Evolutionary conservation across 108 stramenopile species (phyloP).

Genomic region (Bacterosira constricta): DNA sequence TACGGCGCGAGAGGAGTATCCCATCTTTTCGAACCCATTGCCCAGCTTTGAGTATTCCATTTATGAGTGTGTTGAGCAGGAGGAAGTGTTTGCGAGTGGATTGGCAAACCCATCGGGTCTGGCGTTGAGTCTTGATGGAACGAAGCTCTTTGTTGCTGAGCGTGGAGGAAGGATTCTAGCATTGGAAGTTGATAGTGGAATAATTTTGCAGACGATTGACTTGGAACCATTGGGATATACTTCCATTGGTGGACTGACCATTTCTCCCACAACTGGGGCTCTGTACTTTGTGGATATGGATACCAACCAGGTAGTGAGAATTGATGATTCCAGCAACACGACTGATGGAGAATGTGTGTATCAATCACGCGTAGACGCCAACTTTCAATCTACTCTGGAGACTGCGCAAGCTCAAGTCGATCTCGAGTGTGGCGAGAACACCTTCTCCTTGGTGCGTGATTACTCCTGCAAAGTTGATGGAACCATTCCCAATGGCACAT

Average conservation of each 20-base stretch:
- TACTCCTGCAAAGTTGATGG: conserved; percentile 34
- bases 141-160: conserved; percentile 47
- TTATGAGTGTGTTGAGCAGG: conserved; percentile 51
- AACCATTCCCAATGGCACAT: conserved; percentile 30
- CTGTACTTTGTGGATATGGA: conserved; percentile 48
- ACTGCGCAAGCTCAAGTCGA: neutral
- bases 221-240: conserved; percentile 20
- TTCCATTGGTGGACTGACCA: conserved; percentile 44
- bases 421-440: neutral
- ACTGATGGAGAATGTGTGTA: conserved; percentile 15
- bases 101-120: conserved; percentile 45
- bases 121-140: conserved; percentile 38
- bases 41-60: conserved; percentile 58
- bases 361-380: conserved; percentile 11
- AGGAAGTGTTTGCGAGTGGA: conserved; percentile 23
- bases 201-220: conserved; percentile 27
- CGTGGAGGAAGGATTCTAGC: conserved; percentile 42
- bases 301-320: conserved; percentile 32
- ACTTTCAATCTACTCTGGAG: neutral
- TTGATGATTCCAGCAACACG: conserved; percentile 12
- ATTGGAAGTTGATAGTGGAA: conserved; percentile 41
- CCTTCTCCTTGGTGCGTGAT: conserved; percentile 18
- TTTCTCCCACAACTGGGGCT: conserved; percentile 23
- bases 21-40: conserved; percentile 43
- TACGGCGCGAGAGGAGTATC: conserved; percentile 56